phyloP scores from a whole-genome alignment of 2,329 filamentous ascomycete species.

The Botrytis medusae region DNA sequence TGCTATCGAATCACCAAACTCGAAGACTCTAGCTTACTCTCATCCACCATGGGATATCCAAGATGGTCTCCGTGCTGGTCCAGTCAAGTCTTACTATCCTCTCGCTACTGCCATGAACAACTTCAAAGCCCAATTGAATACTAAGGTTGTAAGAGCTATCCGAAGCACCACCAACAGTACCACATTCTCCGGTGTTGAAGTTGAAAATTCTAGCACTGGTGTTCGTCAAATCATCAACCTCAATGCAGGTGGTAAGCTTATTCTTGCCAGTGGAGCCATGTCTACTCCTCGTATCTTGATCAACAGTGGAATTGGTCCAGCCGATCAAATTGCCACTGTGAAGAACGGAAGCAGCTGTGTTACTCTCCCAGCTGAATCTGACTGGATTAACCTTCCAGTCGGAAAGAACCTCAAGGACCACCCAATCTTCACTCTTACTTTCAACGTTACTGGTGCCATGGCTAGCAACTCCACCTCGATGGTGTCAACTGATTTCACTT shows the following conservation, averaged over 20 bases:
- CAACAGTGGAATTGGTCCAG: constrained; percentile 37
- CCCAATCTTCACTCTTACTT: constrained; percentile 47
- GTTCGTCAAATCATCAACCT: constrained; percentile 40
- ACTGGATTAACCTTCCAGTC: constrained; percentile 61
- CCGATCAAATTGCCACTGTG: constrained; percentile 42
- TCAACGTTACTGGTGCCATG: constrained; percentile 27
- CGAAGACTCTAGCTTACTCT: constrained; percentile 64
- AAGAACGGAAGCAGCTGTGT: constrained; percentile 30
- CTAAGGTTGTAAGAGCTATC: constrained; percentile 63
- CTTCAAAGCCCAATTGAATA: constrained; percentile 65
- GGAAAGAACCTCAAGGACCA: constrained; percentile 57
- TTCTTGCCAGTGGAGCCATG: constrained; percentile 32
- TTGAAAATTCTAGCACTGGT: constrained; percentile 32
- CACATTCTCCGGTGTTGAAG: constrained; percentile 63
- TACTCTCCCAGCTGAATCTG: constrained; percentile 45
- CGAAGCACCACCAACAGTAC: constrained; percentile 50
- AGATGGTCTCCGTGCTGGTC: constrained; percentile 64
- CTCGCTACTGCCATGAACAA: constrained; percentile 57
- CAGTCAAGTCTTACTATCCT: constrained; percentile 68
- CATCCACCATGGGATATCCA: constrained; percentile 65
- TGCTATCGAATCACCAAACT: constrained; percentile 48
- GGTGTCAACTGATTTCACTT: constrained; percentile 44
- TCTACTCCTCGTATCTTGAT: constrained; percentile 36
- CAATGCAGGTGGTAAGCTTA: constrained; percentile 32
- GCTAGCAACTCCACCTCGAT: constrained; percentile 10